phyloP scores from a whole-genome alignment of 306 rosid genomes.

The Ziziphus jujuba region DNA sequence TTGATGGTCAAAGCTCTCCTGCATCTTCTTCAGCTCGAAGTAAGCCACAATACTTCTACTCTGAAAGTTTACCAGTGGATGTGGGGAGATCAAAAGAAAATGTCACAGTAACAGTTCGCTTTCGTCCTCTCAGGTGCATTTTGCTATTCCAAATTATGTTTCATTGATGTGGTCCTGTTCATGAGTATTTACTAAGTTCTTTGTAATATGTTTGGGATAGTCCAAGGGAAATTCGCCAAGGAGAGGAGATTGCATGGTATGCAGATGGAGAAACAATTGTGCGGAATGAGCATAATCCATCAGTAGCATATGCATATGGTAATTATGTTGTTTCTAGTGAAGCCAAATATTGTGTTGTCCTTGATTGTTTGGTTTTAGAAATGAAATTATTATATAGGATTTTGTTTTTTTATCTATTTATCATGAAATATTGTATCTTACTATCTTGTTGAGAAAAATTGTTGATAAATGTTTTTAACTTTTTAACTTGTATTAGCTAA shows the following conservation, averaged over 20 bases:
- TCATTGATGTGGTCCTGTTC: constrained; percentile 6
- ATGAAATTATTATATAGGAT: background rate
- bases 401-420: background rate
- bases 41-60: constrained; percentile 62
- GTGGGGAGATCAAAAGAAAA: constrained; percentile 67
- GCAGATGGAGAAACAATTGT: constrained; percentile 94
- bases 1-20: constrained; percentile 77
- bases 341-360: no score
- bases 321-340: constrained; percentile 21
- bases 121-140: constrained; percentile 86
- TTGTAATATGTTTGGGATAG: constrained; percentile 32
- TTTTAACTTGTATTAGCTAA: background rate
- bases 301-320: constrained; percentile 97
- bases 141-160: constrained; percentile 3
- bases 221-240: constrained; percentile 94
- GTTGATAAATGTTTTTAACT: constrained; percentile 4
- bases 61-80: constrained; percentile 52
- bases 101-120: constrained; percentile 94
- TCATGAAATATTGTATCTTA: background rate
- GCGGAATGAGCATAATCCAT: constrained; percentile 87
- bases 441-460: background rate
- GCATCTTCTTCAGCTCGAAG: constrained; percentile 91
- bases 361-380: background rate
- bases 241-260: constrained; percentile 99
- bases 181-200: constrained; percentile 14